These are phyloP conservation scores for Lentinula edodes DNA, from an alignment of 768 basidiomycete genomes.

Conservation along the genomic window DNA sequence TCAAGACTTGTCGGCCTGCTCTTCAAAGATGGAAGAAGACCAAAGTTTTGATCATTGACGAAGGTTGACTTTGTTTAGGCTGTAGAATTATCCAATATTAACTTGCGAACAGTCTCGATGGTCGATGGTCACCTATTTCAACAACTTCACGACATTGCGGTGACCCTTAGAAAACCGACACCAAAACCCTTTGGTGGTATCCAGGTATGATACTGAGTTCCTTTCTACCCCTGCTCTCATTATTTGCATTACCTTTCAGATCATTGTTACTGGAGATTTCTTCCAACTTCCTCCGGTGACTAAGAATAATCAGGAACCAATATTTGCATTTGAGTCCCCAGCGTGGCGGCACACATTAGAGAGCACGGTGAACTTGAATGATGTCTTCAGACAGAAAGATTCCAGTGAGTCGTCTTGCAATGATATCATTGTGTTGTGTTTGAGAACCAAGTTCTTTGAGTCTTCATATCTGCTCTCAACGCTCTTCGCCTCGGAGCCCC, in stretches of 20 bases:
- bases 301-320: conserved; percentile 39
- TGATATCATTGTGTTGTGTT: neutral
- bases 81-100: conserved; percentile 10
- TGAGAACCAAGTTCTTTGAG: conserved; percentile 23
- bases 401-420: conserved; percentile 34
- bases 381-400: conserved; percentile 76
- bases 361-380: conserved; percentile 56
- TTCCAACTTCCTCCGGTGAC: conserved; percentile 79
- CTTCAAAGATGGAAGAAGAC: conserved; percentile 61
- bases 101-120: conserved; percentile 67
- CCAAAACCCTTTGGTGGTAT: conserved; percentile 68
- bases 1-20: conserved; percentile 66
- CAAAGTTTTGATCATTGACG: conserved; percentile 57
- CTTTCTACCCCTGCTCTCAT: neutral
- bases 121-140: conserved; percentile 71
- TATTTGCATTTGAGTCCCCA: conserved; percentile 71
- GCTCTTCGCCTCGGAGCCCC: conserved; percentile 58
- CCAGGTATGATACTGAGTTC: conserved; percentile 36
- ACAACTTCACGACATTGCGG: conserved; percentile 58
- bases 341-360: conserved; percentile 58
- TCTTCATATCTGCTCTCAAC: conserved; percentile 70
- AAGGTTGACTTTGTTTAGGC: conserved; percentile 29
- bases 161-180: conserved; percentile 40
- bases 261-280: conserved; percentile 78
- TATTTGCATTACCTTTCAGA: conserved; percentile 24